These are phyloP conservation scores for Aspergillus candidus DNA, from an alignment of 2,329 filamentous ascomycete genomes.

Conservation along the genomic window DNA sequence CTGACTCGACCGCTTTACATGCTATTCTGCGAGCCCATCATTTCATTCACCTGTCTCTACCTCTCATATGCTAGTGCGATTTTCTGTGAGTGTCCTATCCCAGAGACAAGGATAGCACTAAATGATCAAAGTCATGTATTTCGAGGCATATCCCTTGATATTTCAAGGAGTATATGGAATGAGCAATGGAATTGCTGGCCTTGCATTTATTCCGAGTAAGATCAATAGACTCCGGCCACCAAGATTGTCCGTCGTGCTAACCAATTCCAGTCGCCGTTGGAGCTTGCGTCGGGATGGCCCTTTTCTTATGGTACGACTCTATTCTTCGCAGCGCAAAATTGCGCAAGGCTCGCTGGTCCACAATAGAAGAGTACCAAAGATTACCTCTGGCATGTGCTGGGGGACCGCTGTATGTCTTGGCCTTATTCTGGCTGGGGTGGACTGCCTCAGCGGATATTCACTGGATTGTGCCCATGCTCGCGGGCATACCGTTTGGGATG, in stretches of 20 bases:
- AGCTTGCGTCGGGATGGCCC: not conserved
- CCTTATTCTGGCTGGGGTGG: not conserved
- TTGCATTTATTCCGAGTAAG: conserved; percentile 1
- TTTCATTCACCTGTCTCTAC: not conserved
- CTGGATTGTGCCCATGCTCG: not conserved
- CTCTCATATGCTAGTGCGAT: not conserved
- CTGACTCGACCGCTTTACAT: not conserved
- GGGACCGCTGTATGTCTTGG: not conserved
- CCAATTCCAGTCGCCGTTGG: not conserved
- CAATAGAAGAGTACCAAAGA: not conserved
- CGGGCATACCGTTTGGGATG: not conserved
- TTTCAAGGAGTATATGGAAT: not conserved
- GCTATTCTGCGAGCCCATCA: not conserved
- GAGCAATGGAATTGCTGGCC: not conserved
- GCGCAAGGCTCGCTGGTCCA: not conserved
- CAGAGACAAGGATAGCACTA: too few relatives aligned
- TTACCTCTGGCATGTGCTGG: not conserved
- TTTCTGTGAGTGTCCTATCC: not conserved
- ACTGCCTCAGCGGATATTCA: not conserved
- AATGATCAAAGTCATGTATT: not conserved
- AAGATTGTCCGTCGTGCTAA: too few relatives aligned
- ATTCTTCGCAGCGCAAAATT: not conserved
- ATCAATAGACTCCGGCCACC: too few relatives aligned
- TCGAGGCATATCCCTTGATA: not conserved
- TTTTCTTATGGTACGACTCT: not conserved